phyloP scores from a whole-genome alignment of 257 asterid genomes.

The Penstemon davidsonii region DNA sequence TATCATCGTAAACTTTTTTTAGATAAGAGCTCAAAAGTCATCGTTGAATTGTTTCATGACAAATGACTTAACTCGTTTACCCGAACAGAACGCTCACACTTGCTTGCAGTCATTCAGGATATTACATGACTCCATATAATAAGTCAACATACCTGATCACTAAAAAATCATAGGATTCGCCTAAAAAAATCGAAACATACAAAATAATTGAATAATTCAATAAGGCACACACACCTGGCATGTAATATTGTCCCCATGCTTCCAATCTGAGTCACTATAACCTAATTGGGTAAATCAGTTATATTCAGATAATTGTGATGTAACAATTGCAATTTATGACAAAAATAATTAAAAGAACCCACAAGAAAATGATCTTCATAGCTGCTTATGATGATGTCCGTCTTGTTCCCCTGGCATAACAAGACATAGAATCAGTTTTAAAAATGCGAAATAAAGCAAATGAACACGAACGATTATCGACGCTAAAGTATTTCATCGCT shows the following conservation, averaged over 20 bases:
- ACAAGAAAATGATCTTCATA: constrained; percentile 82
- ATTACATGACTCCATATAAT: background rate
- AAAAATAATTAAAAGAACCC: constrained; percentile 27
- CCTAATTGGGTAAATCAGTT: constrained; percentile 43
- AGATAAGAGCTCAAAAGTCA: background rate
- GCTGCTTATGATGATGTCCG: constrained; percentile 74
- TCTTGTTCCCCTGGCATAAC: constrained; percentile 57
- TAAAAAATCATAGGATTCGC: background rate
- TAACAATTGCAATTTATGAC: background rate
- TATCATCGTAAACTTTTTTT: background rate
- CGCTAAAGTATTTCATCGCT: no score
- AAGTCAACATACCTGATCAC: background rate
- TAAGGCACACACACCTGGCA: constrained; percentile 54
- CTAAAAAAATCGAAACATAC: background rate
- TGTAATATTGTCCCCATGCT: constrained; percentile 93
- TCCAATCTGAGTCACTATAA: constrained; percentile 89
- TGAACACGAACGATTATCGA: background rate
- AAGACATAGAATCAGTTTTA: no score
- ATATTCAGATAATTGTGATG: constrained; percentile 1
- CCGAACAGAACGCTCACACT: background rate
- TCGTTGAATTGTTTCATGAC: background rate
- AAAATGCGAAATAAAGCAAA: background rate
- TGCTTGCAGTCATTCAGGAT: constrained; percentile 1
- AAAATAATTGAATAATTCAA: background rate
- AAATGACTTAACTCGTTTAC: background rate